Conservation (phyloP, 257 asterid genomes). For the Anisodus tanguticus region DNA sequence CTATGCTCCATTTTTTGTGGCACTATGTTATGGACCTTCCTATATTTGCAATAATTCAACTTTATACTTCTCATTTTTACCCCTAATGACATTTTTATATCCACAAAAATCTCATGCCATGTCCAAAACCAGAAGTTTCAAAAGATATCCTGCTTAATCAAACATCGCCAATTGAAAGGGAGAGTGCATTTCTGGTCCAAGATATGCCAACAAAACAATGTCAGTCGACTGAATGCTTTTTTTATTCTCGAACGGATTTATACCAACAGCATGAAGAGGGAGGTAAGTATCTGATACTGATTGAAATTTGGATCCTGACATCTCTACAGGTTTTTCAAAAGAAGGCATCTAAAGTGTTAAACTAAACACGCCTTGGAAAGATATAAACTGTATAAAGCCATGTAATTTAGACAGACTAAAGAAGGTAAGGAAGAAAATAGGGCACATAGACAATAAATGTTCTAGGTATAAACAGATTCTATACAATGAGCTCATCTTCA, state of each 20-base stretch:
- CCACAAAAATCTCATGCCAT: neutral
- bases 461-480: conserved; percentile 27
- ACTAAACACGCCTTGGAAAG: conserved; percentile 2
- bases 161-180: neutral
- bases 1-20: neutral
- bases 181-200: neutral
- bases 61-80: neutral
- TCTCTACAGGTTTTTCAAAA: too few species aligned
- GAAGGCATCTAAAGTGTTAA: conserved; percentile 9
- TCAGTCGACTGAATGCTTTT: neutral
- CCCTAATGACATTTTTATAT: neutral
- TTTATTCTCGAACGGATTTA: neutral
- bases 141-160: neutral
- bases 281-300: neutral
- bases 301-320: conserved; percentile 21
- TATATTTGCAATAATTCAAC: neutral
- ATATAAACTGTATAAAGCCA: neutral
- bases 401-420: neutral
- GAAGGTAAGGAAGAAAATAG: neutral
- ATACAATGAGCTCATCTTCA: conserved; percentile 85
- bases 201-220: neutral
- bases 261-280: neutral
- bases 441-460: conserved; percentile 22
- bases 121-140: neutral
- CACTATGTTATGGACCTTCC: neutral